Base-by-base conservation (phyloP, 306 rosid genomes). In the Pueraria montana region DNA sequence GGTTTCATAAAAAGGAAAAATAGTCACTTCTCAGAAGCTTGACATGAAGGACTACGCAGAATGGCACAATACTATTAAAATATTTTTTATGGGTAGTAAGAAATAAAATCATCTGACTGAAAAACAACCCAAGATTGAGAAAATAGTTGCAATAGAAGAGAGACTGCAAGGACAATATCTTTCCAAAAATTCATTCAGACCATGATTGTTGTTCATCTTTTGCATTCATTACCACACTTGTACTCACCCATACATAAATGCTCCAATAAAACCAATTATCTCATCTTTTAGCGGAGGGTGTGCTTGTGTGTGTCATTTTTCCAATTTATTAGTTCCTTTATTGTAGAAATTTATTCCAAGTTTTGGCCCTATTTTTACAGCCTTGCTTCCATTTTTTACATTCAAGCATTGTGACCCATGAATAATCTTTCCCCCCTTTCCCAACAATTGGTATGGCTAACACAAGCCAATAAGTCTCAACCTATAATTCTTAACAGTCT, bases 391-490 rank as follows among this genome's bases (percentile, higher is more conserved):
- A 34, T 50, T 66, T 21, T 50, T 50, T 30, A 30, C 61, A 26
- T 24, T 61, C 52, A 76, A 76, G 32, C 34, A 63, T n/a, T 45
- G 24, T 43, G 72, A 77, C 52, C 30, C 30, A 42, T 38, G 66
- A 16, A 53, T 77, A 23, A 49, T 36, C 18, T 52, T 13, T 67
- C 64, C 70, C 23, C 6, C 78, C 24, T 68, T 79, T 68, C 45
- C 58, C 77, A 40, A 17, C 77, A 79, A 55, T 68, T 68, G 32
- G 45, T 68, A 30, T 68, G 76, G 53, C 83, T 61, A 52, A 26
- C 7, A 24, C 43, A 21, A 21, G 76, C 56, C 27, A 68, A 56
- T 26, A 26, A 26, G 69, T 67, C 76, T 52, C 42, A 7, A 36
- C 6, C 34, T 42, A 80, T 43, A 27, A 61, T 27, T n/a, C n/a